phyloP scores from a whole-genome alignment of 345 rosid genomes.

The Lepidium didymum region DNA sequence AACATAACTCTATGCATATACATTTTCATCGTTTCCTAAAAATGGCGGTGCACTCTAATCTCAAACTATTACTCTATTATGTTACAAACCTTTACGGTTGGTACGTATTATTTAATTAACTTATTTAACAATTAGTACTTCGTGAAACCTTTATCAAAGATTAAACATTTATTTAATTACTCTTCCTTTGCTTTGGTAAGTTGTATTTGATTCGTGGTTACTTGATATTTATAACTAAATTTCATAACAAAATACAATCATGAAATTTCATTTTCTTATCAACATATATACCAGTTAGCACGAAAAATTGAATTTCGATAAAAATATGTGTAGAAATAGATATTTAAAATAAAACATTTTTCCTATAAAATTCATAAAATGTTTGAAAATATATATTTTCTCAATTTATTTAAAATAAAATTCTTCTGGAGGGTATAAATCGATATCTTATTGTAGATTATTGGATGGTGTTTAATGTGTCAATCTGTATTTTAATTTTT shows the following conservation, averaged over 20 bases:
- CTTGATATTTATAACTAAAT: neutral
- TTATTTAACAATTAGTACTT: neutral
- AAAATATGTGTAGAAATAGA: too few species aligned
- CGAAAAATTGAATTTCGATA: too few species aligned
- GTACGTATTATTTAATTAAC: neutral
- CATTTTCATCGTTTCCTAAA: conserved; percentile 7
- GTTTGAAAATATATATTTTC: too few species aligned
- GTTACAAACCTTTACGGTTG: conserved; percentile 14
- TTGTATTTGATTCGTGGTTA: neutral
- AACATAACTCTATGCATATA: neutral
- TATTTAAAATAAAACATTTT: too few species aligned
- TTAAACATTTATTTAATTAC: neutral
- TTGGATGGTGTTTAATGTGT: neutral
- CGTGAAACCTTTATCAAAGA: too few species aligned
- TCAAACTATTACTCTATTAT: conserved; percentile 13
- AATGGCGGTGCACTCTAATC: conserved; percentile 19
- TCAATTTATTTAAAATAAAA: too few species aligned
- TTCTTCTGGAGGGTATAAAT: too few species aligned
- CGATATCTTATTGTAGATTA: neutral
- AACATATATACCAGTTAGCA: too few species aligned
- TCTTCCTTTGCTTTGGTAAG: neutral
- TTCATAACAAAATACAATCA: neutral
- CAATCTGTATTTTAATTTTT: neutral
- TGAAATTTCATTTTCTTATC: neutral
- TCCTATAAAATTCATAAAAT: too few species aligned